Conservation (phyloP, 176 grass and related monocot species). For the Metroxylon sagu region DNA sequence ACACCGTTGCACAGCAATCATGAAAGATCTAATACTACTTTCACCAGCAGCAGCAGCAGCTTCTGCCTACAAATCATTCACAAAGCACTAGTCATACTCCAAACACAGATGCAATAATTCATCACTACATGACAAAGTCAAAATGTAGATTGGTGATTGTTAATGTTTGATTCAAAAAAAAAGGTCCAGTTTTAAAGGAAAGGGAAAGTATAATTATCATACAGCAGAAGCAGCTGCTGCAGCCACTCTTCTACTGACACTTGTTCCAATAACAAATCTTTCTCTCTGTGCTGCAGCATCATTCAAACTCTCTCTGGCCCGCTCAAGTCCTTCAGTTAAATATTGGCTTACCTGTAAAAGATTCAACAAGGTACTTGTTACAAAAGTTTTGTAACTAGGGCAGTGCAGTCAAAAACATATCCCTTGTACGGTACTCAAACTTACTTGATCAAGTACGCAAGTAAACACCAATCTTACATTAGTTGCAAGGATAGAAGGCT, state of each 20-base stretch:
- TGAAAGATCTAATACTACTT: conserved; percentile 91
- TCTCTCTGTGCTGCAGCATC: conserved; percentile 69
- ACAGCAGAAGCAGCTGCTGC: conserved; percentile 81
- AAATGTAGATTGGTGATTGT: no score
- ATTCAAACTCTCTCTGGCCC: conserved; percentile 88
- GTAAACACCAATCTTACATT: conserved; percentile 79
- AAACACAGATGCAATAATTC: no score
- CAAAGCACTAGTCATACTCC: neutral
- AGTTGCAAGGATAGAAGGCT: conserved; percentile 72
- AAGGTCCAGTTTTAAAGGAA: neutral
- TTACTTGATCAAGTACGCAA: conserved; percentile 96
- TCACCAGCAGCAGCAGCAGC: conserved; percentile 75
- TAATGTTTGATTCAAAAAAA: neutral
- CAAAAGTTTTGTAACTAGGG: neutral
- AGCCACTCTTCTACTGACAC: conserved; percentile 90
- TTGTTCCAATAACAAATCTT: conserved; percentile 75
- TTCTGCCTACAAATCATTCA: conserved; percentile 62
- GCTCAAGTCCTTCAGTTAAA: conserved; percentile 89
- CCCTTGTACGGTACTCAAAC: conserved; percentile 14
- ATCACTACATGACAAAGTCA: no score
- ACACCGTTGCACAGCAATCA: conserved; percentile 94
- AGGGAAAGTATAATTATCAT: conserved; percentile 24
- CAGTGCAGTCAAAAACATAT: neutral
- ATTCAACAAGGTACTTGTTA: conserved; percentile 2
- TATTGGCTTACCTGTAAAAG: conserved; percentile 70